Conservation (phyloP, 2,329 filamentous ascomycete species). For the Colletotrichum sojae region DNA sequence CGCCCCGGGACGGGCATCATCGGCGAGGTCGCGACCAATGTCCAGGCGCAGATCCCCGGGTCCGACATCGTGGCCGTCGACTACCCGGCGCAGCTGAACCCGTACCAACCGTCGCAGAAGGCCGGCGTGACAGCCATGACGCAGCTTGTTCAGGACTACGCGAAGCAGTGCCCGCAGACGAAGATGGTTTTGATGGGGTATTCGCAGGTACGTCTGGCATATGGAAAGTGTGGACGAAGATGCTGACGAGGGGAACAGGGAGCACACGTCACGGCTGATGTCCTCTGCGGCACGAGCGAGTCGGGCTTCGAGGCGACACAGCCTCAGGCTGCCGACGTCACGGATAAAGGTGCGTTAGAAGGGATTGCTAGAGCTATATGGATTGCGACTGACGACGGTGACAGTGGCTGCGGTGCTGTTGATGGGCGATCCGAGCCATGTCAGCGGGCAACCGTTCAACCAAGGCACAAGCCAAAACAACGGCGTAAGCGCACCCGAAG, state of each 20-base stretch:
- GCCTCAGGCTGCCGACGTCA: conserved; percentile 46
- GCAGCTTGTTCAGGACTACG: conserved; percentile 51
- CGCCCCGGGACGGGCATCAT: conserved; percentile 51
- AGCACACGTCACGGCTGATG: conserved; percentile 55
- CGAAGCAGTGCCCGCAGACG: conserved; percentile 51
- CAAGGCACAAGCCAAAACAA: conserved; percentile 52
- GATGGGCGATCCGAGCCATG: conserved; percentile 59
- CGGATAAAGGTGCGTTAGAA: conserved; percentile 47
- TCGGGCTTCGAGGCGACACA: conserved; percentile 44
- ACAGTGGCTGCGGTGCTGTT: conserved; percentile 56
- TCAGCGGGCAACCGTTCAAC: conserved; percentile 52
- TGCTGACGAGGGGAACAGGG: conserved; percentile 45
- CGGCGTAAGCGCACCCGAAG: conserved; percentile 50
- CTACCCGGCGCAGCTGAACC: conserved; percentile 54
- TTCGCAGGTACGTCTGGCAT: conserved; percentile 54
- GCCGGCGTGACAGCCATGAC: conserved; percentile 50
- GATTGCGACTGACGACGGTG: neutral
- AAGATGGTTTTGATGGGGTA: conserved; percentile 59
- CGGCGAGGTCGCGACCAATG: conserved; percentile 49
- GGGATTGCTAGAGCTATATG: neutral
- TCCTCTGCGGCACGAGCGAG: conserved; percentile 55
- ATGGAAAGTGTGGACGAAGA: no score
- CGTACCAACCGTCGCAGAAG: conserved; percentile 53
- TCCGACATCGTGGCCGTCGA: conserved; percentile 52
- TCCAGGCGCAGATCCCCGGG: conserved; percentile 50